Evolutionary conservation across 495 filamentous ascomycete species (phyloP), one percentile per base, ranked within the genome.

Genomic region (Arthonia radiata): DNA sequence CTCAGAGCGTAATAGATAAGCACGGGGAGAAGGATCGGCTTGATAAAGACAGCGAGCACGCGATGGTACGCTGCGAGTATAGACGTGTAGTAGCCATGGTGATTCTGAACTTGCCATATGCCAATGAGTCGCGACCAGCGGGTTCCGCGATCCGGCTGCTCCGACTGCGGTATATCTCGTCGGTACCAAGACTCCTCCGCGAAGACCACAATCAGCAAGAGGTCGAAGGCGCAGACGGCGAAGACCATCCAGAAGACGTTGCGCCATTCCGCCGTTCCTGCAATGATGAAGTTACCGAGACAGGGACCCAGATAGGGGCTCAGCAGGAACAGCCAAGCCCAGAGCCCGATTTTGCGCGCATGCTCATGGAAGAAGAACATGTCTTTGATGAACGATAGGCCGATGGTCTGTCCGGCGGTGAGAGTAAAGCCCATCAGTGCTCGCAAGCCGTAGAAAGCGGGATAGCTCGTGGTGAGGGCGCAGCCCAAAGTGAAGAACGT

Each of bases 321-420:
- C 7, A 68, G 49, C 25, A 62, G 48, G 26, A 61, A 48, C 16
- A 51, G 49, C 13, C 35, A 49, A 25, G 54, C 48, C 62, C 61
- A 67, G 37, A 64, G 53, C 39, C 70, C 68, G 41, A 71, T 71
- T 39, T 68, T 68, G 7, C 62, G 50, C 11, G 52, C 53, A 27
- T 63, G 61, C 32, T 70, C 63, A 32, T 71, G 64, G 42, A 69
- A 57, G 51, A 64, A 71, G 46, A 68, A 71, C 26, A 67, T 50
- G 43, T 71, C 67, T 36, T 69, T 64, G 36, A 71, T 58, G 38
- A 59, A 66, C 49, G 67, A 66, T 12, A 71, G 46, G 2, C 61
- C 64, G 16, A 48, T 44, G 3, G 47, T 54, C 40, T 61, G 54
- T 0, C 48, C 52, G 2, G 66, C 63, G 3, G 55, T 67, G 4